Conservation (phyloP, 495 filamentous ascomycete genomes). For the Letharia lupina region DNA sequence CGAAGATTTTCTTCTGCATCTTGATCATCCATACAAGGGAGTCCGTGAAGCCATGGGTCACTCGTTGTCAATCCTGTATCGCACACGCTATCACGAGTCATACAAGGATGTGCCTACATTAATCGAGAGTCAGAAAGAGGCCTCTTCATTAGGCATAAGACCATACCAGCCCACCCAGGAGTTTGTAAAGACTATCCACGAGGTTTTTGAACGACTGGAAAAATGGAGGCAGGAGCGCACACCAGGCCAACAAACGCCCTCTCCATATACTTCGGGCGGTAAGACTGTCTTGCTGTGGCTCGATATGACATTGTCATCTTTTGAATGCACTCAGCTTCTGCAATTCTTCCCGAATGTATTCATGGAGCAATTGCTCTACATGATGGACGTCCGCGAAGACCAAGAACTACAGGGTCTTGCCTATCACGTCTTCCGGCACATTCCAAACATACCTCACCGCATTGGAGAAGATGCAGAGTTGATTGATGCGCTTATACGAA, state of each 20-base stretch:
- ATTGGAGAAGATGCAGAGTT: slow-evolving; percentile 76
- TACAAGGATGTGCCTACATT: slow-evolving; percentile 68
- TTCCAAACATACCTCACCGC: slow-evolving; percentile 92
- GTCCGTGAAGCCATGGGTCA: slow-evolving; percentile 92
- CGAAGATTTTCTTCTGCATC: slow-evolving; percentile 77
- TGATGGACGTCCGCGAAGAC: slow-evolving; percentile 99
- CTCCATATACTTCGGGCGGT: slow-evolving; percentile 88
- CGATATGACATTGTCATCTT: slow-evolving; percentile 78
- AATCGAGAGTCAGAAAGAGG: slow-evolving; percentile 65
- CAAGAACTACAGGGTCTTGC: slow-evolving; percentile 89
- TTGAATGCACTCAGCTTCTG: slow-evolving; percentile 86
- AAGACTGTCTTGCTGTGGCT: slow-evolving; percentile 96
- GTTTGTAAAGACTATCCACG: slow-evolving; percentile 60
- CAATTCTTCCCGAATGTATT: slow-evolving; percentile 86
- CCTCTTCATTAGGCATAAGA: slow-evolving; percentile 75
- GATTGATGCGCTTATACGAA: slow-evolving; percentile 75
- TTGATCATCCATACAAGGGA: slow-evolving; percentile 96
- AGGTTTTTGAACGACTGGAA: slow-evolving; percentile 75
- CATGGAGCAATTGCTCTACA: slow-evolving; percentile 86
- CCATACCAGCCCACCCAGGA: slow-evolving; percentile 73
- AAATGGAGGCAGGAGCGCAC: slow-evolving; percentile 76
- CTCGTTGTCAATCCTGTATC: slow-evolving; percentile 76
- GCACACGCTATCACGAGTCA: slow-evolving; percentile 87
- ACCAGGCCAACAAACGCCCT: slow-evolving; percentile 86
- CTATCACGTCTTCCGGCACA: slow-evolving; percentile 94